phyloP scores from a whole-genome alignment of 129 eudicot species.

The Apium graveolens region DNA sequence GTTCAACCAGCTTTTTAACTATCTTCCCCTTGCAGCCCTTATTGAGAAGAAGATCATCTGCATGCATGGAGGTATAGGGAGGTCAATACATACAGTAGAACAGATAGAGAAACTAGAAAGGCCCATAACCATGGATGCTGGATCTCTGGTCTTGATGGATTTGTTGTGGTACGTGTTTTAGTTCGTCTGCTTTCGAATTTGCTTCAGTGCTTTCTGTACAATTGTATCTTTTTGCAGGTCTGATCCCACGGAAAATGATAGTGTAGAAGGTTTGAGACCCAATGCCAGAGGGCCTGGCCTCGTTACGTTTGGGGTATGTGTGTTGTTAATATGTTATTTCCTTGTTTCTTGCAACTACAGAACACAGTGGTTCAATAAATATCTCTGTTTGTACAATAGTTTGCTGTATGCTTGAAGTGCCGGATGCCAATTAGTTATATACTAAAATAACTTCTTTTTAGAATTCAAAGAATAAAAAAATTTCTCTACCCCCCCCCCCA shows the following conservation, averaged over 20 bases:
- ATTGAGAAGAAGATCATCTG: slow-evolving; percentile 92
- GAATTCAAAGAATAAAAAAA: not conserved
- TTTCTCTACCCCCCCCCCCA: not conserved
- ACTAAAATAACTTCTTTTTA: not conserved
- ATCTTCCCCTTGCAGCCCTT: slow-evolving; percentile 93
- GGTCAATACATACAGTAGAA: slow-evolving; percentile 91
- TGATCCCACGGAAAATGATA: slow-evolving; percentile 98
- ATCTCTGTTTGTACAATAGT: not conserved
- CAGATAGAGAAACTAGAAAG: slow-evolving; percentile 96
- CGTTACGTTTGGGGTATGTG: slow-evolving; percentile 91
- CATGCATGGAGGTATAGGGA: slow-evolving; percentile 98
- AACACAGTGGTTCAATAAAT: not conserved
- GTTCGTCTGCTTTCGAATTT: not conserved
- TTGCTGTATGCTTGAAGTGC: not conserved
- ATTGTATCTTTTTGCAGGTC: slow-evolving; percentile 52
- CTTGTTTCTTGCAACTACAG: not conserved
- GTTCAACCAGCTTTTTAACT: slow-evolving; percentile 84
- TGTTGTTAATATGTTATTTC: not conserved
- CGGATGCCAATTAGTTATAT: not conserved
- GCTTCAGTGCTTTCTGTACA: slow-evolving; percentile 4
- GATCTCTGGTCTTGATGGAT: slow-evolving; percentile 93
- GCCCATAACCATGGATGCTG: slow-evolving; percentile 99
- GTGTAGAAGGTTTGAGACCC: slow-evolving; percentile 93
- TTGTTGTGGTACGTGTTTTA: slow-evolving; percentile 54
- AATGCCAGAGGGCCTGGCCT: slow-evolving; percentile 97